Percentiles rank a stretch among this genome's conserved stretches.
Conservation (phyloP, 345 rosid species). For the Conringia planisiliqua region DNA sequence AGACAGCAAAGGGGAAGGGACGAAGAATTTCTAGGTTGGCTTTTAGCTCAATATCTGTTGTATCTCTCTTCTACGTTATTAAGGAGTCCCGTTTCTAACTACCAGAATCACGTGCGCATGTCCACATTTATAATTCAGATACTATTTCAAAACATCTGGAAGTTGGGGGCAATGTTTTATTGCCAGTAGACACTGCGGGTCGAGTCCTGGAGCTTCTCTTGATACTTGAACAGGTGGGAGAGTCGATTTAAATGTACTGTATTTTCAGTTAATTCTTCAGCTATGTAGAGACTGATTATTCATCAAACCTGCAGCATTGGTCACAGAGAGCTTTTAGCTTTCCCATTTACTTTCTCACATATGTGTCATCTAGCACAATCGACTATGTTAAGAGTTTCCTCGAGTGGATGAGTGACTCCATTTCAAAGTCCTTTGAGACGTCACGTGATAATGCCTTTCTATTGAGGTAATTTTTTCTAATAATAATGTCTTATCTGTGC, state of each 20-base stretch:
- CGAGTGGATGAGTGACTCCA: constrained; percentile 99
- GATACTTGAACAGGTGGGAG: constrained; percentile 80
- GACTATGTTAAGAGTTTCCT: constrained; percentile 97
- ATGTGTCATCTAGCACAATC: constrained; percentile 89
- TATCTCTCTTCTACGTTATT: background rate
- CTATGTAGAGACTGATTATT: constrained; percentile 26
- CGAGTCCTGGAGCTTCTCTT: constrained; percentile 88
- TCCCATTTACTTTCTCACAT: constrained; percentile 86
- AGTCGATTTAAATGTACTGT: background rate
- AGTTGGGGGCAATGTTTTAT: constrained; percentile 83
- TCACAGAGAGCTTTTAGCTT: constrained; percentile 58
- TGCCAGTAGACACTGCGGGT: constrained; percentile 92
- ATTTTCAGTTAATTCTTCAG: constrained; percentile 10
- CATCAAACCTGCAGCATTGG: constrained; percentile 61
- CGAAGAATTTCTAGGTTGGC: constrained; percentile 64
- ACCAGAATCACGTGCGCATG: background rate
- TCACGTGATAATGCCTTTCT: constrained; percentile 97
- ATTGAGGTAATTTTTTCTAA: constrained; percentile 51
- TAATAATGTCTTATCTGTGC: background rate
- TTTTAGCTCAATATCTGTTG: constrained; percentile 13
- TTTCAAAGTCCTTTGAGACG: constrained; percentile 94
- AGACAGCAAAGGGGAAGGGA: constrained; percentile 92
- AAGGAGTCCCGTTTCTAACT: background rate
- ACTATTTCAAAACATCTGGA: constrained; percentile 69
- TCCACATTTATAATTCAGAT: constrained; percentile 24